Conservation (phyloP, 148 eudicot genomes). For the Hydrangea macrophylla region DNA sequence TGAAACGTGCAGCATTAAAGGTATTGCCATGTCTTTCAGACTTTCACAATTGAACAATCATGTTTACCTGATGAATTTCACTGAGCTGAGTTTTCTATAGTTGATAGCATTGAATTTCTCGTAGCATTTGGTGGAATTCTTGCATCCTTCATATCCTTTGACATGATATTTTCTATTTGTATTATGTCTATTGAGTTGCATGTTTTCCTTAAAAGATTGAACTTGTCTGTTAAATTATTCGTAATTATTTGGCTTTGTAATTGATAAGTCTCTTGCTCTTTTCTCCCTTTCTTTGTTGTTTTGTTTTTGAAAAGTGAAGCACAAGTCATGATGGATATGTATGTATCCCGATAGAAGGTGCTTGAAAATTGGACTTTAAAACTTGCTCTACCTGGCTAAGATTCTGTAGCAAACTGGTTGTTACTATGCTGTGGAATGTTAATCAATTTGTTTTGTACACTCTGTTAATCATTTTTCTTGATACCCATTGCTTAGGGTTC, state of each 20-base stretch:
- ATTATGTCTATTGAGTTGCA: not conserved
- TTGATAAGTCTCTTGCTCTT: too few relatives aligned
- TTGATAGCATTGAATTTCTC: not conserved
- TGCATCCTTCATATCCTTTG: not conserved
- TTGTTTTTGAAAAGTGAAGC: not conserved
- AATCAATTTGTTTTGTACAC: not conserved
- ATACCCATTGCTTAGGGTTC: not conserved
- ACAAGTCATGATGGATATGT: too few relatives aligned
- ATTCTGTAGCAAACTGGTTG: not conserved
- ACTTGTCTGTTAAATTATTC: not conserved
- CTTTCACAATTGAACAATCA: not conserved
- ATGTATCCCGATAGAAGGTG: too few relatives aligned
- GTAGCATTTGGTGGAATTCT: not conserved
- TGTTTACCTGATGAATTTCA: not conserved
- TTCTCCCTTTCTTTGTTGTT: too few relatives aligned
- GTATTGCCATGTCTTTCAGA: constrained; percentile 24
- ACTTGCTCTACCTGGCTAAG: not conserved
- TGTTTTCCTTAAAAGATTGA: not conserved
- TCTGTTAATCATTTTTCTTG: not conserved
- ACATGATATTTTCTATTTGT: not conserved
- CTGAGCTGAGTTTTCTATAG: not conserved
- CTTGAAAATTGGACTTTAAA: not conserved
- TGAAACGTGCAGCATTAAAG: constrained; percentile 65
- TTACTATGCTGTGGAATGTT: not conserved
- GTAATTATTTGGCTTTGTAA: too few relatives aligned